Percentiles rank a stretch among this genome's conserved stretches.
Conservation (phyloP, 345 rosid species). For the Hypericum androsaemum region DNA sequence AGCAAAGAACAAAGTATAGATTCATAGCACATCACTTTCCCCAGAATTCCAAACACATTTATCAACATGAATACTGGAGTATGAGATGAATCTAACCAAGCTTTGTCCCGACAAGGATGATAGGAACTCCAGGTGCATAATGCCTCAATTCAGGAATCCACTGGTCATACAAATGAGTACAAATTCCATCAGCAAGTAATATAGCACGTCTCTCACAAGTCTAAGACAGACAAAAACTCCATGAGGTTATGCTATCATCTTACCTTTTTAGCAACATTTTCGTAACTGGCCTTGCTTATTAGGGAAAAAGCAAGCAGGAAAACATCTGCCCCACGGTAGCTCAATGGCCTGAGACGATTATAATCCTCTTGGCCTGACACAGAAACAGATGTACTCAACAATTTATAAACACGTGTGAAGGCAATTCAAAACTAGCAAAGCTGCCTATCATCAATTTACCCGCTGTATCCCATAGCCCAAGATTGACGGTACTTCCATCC, state of each 20-base stretch:
- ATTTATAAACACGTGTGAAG: background rate
- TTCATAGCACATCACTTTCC: too few relatives aligned
- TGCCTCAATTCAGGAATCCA: constrained; percentile 95
- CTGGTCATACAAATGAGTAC: constrained; percentile 27
- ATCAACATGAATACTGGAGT: background rate
- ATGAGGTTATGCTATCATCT: background rate
- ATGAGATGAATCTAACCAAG: constrained; percentile 31
- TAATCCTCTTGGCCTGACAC: constrained; percentile 87
- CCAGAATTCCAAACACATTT: background rate
- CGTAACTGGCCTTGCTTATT: constrained; percentile 91
- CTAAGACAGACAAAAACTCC: background rate
- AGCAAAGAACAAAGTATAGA: too few relatives aligned
- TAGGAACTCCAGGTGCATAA: constrained; percentile 64
- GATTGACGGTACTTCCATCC: constrained; percentile 69
- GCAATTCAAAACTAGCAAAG: background rate
- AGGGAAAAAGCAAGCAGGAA: constrained; percentile 86
- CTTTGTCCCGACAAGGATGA: constrained; percentile 56
- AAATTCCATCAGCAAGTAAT: constrained; percentile 15
- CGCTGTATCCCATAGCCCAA: constrained; percentile 83
- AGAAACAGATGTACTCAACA: constrained; percentile 11
- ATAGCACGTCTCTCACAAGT: constrained; percentile 2
- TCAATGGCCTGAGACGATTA: constrained; percentile 79
- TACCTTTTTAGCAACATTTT: constrained; percentile 78
- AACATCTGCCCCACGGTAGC: constrained; percentile 90
- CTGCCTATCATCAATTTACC: constrained; percentile 28